Conservation (phyloP, 2,329 filamentous ascomycete species). For the Clonostachys solani region DNA sequence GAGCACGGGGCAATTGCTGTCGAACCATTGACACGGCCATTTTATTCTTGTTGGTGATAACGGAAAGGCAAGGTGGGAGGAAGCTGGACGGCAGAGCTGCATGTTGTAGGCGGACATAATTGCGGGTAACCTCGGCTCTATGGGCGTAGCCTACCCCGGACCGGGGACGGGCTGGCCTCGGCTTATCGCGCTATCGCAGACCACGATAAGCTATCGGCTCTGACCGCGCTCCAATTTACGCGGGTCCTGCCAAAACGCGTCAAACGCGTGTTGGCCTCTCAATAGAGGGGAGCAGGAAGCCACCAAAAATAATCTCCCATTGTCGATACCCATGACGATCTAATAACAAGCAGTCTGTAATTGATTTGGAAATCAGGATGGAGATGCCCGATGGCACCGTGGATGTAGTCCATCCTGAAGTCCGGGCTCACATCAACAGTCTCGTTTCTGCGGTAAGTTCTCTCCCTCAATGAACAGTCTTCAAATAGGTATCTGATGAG, state of each 20-base stretch:
- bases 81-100: constrained; percentile 1
- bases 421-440: constrained; percentile 89
- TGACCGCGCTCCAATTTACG: constrained; percentile 4
- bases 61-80: constrained; percentile 1
- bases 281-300: constrained; percentile 1
- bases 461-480: not conserved
- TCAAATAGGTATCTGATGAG: not conserved
- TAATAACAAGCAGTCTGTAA: too few relatives aligned
- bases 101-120: constrained; percentile 6
- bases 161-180: not conserved
- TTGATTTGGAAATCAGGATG: constrained; percentile 30
- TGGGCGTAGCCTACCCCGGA: constrained; percentile 4
- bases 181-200: constrained; percentile 2
- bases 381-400: constrained; percentile 44
- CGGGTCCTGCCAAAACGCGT: constrained; percentile 3
- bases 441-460: constrained; percentile 82
- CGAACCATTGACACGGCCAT: constrained; percentile 36
- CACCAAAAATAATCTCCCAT: not conserved
- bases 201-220: not conserved
- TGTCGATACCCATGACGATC: too few relatives aligned
- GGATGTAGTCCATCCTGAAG: constrained; percentile 81
- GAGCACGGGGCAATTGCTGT: constrained; percentile 24
- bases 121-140: constrained; percentile 39
- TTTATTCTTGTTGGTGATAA: constrained; percentile 8
- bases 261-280: constrained; percentile 10